Base-by-base conservation (phyloP, 176 grass and related monocot genomes). In the Oryza nivara region DNA sequence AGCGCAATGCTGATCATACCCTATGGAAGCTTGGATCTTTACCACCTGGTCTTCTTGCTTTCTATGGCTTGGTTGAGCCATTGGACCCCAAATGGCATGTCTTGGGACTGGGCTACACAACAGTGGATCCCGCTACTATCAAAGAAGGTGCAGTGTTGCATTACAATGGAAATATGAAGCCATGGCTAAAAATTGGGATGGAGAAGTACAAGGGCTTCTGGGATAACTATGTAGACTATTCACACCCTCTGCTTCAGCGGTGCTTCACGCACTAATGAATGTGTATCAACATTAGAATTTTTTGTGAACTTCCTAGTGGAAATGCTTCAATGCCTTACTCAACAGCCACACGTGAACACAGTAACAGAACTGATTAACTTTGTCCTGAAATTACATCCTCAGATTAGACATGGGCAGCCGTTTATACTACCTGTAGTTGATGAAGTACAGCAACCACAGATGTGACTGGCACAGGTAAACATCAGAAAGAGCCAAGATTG, bases 121-220 rank as follows among this genome's bases (percentile, higher is more conserved):
- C 88, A 11, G 96, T 99, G 4, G 93, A 99, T 69, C 58, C 81
- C 20, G 81, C 54, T 45, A 44, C 80, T 63, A 96, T 99, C 73
- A 96, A 88, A 72, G 92, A 96, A 90, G 96, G 96, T 40, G 96
- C 96, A 72, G 96, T 99, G n/a, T 84, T 99, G 75, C 96, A 99
- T 80, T 99, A 99, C 71, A 99, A 99, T 79, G 96, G 96, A 45
- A 99, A 99, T 74, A 92, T 99, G 93, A 99, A 99, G 72, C 96
- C 96, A 48, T 99, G 96, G 96, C 74, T 99, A 74, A 99, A 96
- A 87, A 99, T 96, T 87, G 96, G 96, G 75, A 99, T 99, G 89
- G 96, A 99, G 45, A 99, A 99, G 72, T 99, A 99, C 83, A 99
- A 92, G 83, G 84, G 89, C 4, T 91, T 99, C 43, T 99, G 96